Evolutionary conservation across 2,329 filamentous ascomycete species (phyloP).

Genomic region (Aspergillus glaucus): DNA sequence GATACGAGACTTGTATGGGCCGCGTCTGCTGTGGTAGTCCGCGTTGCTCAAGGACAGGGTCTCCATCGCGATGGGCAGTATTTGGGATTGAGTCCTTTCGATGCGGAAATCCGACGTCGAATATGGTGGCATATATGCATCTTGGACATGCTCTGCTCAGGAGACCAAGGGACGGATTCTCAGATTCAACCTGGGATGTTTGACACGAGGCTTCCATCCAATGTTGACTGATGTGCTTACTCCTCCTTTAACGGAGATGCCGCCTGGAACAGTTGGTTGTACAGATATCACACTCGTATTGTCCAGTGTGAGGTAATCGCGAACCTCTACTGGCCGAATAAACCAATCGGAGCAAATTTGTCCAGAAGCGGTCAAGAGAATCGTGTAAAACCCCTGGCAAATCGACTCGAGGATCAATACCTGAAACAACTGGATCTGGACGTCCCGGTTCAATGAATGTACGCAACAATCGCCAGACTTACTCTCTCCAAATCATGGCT

Average conservation of each 20-base stretch:
- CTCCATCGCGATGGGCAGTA: slow-evolving; percentile 1
- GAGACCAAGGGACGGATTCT: slow-evolving; percentile 21
- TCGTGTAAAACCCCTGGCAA: slow-evolving; percentile 12
- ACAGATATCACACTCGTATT: slow-evolving; percentile 47
- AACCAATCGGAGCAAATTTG: too few species aligned
- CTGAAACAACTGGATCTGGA: slow-evolving; percentile 1
- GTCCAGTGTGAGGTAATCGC: slow-evolving; percentile 47
- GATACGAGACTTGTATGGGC: slow-evolving; percentile 10
- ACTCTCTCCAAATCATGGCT: slow-evolving; percentile 14
- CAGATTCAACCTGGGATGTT: slow-evolving; percentile 18
- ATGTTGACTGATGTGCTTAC: slow-evolving; percentile 20
- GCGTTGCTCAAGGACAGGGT: slow-evolving; percentile 2
- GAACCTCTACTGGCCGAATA: slow-evolving; percentile 9
- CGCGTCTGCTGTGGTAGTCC: neutral
- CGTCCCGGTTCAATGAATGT: slow-evolving; percentile 7
- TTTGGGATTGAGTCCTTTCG: slow-evolving; percentile 5
- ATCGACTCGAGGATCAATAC: slow-evolving; percentile 11
- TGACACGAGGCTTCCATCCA: slow-evolving; percentile 18
- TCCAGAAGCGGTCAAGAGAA: neutral
- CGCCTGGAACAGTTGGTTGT: slow-evolving; percentile 35
- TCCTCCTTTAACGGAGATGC: slow-evolving; percentile 5
- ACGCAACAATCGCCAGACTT: slow-evolving; percentile 9
- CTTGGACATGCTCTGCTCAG: slow-evolving; percentile 21
- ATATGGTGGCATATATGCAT: slow-evolving; percentile 26
- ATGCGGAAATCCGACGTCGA: slow-evolving; percentile 21